Conservation (phyloP, 768 basidiomycete species). For the Trichaptum fuscoviolaceum region DNA sequence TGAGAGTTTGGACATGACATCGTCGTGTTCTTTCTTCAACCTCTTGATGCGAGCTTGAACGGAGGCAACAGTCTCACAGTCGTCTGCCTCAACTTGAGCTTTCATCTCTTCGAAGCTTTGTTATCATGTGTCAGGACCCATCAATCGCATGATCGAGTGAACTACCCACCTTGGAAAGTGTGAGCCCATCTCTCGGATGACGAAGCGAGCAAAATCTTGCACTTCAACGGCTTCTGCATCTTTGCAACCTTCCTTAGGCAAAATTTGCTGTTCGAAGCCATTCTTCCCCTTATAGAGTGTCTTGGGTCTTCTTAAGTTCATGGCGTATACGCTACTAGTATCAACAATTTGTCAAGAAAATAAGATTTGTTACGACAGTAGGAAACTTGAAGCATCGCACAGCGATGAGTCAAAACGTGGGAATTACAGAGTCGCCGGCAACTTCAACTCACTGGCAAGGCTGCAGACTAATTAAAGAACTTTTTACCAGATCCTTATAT, state of each 20-base stretch:
- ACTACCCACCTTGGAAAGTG: slow-evolving; percentile 1
- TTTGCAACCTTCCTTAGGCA: not conserved
- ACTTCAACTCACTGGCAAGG: no score
- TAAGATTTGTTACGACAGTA: not conserved
- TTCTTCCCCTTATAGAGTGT: not conserved
- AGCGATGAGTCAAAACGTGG: not conserved
- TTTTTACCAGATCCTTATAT: no score
- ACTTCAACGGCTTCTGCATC: not conserved
- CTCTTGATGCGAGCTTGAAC: slow-evolving; percentile 19
- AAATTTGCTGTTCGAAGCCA: not conserved
- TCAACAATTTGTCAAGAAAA: not conserved
- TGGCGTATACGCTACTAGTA: not conserved
- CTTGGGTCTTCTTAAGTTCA: not conserved
- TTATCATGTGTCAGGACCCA: slow-evolving; percentile 1
- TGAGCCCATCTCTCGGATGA: slow-evolving; percentile 3
- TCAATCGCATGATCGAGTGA: not conserved
- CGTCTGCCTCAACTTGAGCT: not conserved
- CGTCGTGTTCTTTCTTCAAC: slow-evolving; percentile 25
- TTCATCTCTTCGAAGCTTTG: slow-evolving; percentile 2
- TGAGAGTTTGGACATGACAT: slow-evolving; percentile 27
- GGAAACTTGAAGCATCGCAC: not conserved
- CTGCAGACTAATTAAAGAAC: no score
- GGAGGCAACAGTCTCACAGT: not conserved
- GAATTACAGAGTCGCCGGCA: no score
- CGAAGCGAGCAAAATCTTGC: slow-evolving; percentile 1